Base-by-base conservation (phyloP, 2,329 filamentous ascomycete genomes). In the Cercospora beticola region DNA sequence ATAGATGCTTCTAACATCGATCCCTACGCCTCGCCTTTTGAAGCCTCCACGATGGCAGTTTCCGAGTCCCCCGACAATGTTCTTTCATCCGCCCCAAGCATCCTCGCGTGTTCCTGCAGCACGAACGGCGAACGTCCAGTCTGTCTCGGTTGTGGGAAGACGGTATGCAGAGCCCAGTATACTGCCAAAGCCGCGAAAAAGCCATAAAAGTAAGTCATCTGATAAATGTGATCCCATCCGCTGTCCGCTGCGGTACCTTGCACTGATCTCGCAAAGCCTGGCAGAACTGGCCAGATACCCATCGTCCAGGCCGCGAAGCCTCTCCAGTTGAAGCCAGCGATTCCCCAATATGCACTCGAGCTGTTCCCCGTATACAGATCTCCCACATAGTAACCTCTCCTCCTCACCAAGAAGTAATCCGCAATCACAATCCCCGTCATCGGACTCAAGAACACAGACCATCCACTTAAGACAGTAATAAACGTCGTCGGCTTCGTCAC, bases 361-460 rank as follows among this genome's bases (percentile, higher is more conserved):
- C 8, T 56, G 7, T 68, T 70, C 21, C 66, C 68, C 8, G 56
- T 70, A 54, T 72, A 72, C 56, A 74, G n/a, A 60, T 74, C 71
- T n/a, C 66, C 68, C 2, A 72, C 57, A 49, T 70, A 67, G 16
- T 69, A 64, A n/a, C 68, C 46, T 8, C 68, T 30, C 26, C 59
- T 58, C 8, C 79, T 76, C 2, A 78, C 72, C 30, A 81, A 64
- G 71, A 76, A 79, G 72, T 81, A 83, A 69, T 83, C 81, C 21
- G 78, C 75, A n/a, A 82, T 76, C 70, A 81, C 78, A 52, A 77
- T 76, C 21, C 76, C 77, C 52, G 75, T 77, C 49, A 82, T 77
- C 0, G 82, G 82, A 67, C 77, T 78, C 65, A 83, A 74, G 71
- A 83, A 82, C 33, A 82, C 76, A 12, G 76, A 78, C 70, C 81